These are phyloP conservation scores for Mycosphaerella sp. DNA, from an alignment of 2,329 filamentous ascomycete species.

Conservation along the genomic window DNA sequence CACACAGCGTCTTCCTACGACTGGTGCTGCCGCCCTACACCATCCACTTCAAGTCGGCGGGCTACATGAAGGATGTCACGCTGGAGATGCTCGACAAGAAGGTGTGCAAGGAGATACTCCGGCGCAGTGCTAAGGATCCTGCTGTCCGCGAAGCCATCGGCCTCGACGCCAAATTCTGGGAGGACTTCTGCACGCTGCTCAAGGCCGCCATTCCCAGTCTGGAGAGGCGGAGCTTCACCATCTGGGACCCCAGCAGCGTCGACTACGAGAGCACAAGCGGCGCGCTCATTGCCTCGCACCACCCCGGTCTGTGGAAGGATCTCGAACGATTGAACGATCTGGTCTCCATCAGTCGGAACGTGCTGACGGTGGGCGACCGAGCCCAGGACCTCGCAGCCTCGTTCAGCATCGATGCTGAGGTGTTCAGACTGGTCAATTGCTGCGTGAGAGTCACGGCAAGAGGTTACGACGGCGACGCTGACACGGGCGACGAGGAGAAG, in stretches of 20 bases:
- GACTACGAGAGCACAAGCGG: constrained; percentile 55
- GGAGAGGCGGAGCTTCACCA: constrained; percentile 55
- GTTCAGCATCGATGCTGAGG: constrained; percentile 54
- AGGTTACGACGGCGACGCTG: constrained; percentile 58
- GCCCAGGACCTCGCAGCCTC: constrained; percentile 59
- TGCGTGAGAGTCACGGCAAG: constrained; percentile 58
- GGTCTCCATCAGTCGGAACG: constrained; percentile 56
- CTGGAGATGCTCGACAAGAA: constrained; percentile 50
- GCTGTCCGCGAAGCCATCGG: constrained; percentile 51
- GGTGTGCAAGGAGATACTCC: constrained; percentile 54
- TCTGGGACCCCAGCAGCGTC: constrained; percentile 50
- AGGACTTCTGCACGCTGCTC: constrained; percentile 52
- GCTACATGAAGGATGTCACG: constrained; percentile 54
- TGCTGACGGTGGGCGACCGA: constrained; percentile 54
- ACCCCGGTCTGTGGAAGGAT: constrained; percentile 54
- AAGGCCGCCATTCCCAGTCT: constrained; percentile 55
- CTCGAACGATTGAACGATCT: constrained; percentile 57
- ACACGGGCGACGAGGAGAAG: constrained; percentile 55
- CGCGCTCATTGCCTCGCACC: constrained; percentile 55
- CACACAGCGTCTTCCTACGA: constrained; percentile 41
- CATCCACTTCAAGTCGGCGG: constrained; percentile 55
- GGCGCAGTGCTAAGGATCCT: constrained; percentile 51
- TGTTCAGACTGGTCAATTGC: constrained; percentile 56
- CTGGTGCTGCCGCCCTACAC: constrained; percentile 44
- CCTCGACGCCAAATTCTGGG: constrained; percentile 52